Evolutionary conservation across 2,329 filamentous ascomycete genomes (phyloP), one percentile per base, ranked within the genome.

Genomic region (Claviceps cyperi): DNA sequence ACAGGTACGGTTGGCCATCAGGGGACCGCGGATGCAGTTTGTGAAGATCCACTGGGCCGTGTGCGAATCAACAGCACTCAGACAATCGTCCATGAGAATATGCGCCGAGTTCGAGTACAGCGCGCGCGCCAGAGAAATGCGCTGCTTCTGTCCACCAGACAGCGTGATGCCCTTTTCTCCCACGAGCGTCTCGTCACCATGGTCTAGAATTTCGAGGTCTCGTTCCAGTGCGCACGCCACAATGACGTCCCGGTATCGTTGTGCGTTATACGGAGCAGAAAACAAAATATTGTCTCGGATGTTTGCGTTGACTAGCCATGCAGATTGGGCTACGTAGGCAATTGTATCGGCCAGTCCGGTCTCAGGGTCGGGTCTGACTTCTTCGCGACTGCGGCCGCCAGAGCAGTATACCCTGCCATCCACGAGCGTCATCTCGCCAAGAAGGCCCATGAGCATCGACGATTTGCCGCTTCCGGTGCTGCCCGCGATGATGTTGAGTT

Each of bases 11-110:
- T 82, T 76, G 51, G 77, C 71, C 92, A 98, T 97, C 48, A 98
- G 69, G 5, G 87, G 86, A 2, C 92, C 92, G 58, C 83, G 83
- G 55, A 98, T 83, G 52, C 90, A 94, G 66, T 95, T 85, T 62
- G 84, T 85, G 68, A 97, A 97, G 57, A 98, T 97, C 83, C 94
- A 96, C 65, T 96, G 94, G 2, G 90, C 90, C 0, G 92, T 97
- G 60, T 98, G 92, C 3, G 92, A 94, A 65, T 98, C 92, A 36
- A 98, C 92, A 28, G 92, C 92, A 62, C 90, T 96, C 43, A 98
- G 75, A 55, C 94, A 95, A 65, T 98, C 92, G 61, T 98, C 92
- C 47, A 98, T 75, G 11, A 98, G 76, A 15, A 98, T 70, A 64
- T 97, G 91, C 49, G 83, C 84, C 5, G 90, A 94, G 66, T 88